These are phyloP conservation scores for Pyrus communis DNA, from an alignment of 306 rosid genomes.

Conservation along the genomic window DNA sequence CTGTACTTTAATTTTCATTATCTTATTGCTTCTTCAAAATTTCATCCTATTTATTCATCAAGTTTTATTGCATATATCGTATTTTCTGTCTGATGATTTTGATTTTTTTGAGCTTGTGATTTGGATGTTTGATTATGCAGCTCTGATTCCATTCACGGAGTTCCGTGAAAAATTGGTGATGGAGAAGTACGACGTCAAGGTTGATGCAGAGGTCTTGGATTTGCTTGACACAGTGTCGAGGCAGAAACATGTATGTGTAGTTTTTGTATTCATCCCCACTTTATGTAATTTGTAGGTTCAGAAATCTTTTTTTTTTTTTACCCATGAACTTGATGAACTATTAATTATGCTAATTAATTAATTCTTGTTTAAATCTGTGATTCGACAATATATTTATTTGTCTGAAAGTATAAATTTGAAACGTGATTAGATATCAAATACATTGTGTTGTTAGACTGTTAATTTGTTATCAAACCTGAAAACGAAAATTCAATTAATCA, in stretches of 20 bases:
- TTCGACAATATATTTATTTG: background rate
- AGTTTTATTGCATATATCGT: background rate
- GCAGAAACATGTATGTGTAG: constrained; percentile 44
- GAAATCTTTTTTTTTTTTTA: too few relatives aligned
- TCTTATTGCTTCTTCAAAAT: background rate
- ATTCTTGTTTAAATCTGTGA: background rate
- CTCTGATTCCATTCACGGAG: constrained; percentile 59
- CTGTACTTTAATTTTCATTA: background rate
- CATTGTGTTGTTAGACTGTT: background rate
- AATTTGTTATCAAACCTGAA: background rate
- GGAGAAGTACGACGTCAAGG: constrained; percentile 36
- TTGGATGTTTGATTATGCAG: constrained; percentile 16
- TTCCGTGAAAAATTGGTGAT: constrained; percentile 33
- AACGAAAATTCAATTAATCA: background rate
- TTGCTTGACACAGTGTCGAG: constrained; percentile 42
- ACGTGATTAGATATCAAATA: background rate
- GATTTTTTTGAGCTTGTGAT: background rate
- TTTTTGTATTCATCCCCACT: background rate
- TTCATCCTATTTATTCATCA: background rate
- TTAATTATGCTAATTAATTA: background rate
- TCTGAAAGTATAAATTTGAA: too few relatives aligned
- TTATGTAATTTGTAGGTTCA: too few relatives aligned
- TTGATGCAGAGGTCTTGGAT: constrained; percentile 61
- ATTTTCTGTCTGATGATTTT: background rate
- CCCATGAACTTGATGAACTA: background rate